Evolutionary conservation across 306 rosid genomes (phyloP).

Genomic region (Glycine tomentella): DNA sequence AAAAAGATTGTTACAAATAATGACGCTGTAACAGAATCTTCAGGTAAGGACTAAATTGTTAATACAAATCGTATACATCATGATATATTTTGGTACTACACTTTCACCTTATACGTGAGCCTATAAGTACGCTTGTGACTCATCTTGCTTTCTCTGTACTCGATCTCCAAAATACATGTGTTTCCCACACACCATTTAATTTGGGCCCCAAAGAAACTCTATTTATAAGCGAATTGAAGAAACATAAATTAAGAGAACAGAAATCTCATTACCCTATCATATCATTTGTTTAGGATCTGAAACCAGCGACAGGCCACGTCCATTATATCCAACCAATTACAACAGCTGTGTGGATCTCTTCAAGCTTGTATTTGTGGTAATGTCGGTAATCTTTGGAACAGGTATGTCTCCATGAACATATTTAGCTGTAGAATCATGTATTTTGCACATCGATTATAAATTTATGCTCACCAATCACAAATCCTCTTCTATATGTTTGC

Average conservation of each 20-base stretch:
- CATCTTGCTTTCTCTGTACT: neutral
- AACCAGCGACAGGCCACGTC: neutral
- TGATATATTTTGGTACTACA: neutral
- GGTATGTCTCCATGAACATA: slow-evolving; percentile 27
- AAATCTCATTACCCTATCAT: neutral
- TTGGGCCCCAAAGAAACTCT: neutral
- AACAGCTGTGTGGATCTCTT: neutral
- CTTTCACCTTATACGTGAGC: too few species aligned
- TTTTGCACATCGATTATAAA: neutral
- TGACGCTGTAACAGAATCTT: neutral
- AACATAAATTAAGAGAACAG: neutral
- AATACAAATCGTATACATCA: neutral
- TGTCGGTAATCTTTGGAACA: slow-evolving; percentile 38
- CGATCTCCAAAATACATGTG: neutral
- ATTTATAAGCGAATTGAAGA: neutral
- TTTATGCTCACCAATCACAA: too few species aligned
- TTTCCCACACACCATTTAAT: neutral
- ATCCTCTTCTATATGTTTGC: neutral
- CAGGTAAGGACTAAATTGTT: slow-evolving; percentile 32
- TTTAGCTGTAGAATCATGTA: neutral
- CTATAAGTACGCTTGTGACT: neutral
- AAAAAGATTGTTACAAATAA: neutral
- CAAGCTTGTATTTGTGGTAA: neutral
- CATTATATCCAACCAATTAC: slow-evolving; percentile 37
- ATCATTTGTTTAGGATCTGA: slow-evolving; percentile 24